Base-by-base conservation (phyloP, 176 grass and related monocot species). In the Pontederia paniculata region DNA sequence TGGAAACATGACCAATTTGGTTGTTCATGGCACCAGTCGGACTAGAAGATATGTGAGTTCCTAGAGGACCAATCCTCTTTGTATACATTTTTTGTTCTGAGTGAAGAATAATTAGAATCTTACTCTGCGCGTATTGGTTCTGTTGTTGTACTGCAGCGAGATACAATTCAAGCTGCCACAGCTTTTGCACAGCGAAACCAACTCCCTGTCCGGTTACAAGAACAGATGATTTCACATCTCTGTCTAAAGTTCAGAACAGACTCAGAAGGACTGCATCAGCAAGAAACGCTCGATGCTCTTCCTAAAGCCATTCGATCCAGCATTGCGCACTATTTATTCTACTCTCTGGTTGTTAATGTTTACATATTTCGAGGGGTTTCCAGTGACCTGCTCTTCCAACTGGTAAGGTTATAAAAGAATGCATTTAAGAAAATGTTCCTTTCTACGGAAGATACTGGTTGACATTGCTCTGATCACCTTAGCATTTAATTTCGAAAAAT, bases 251-350 rank as follows among this genome's bases (percentile, higher is more conserved):
- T 89, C 75, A 81, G 89, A 43, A 95, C 84, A 23, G 84, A 89
- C 57, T 95, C 89, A n/a, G 89, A 95, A 89, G 84, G 89, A 25
- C 84, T 95, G 65, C 84, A 95, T 67, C 89, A 95, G 66, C 84
- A 89, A 70, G 89, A 95, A 69, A 95, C 85, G 0, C 84, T 95
- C 23, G 84, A 95, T 72, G 61, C 58, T 0, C 75, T 95, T 46
- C 89, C 89, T 13, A 95, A 89, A 68, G 89, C 89, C 75, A 95
- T 95, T 56, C 77, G 78, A 63, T 95, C 89, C 14, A 89, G 89
- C 75, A 95, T 95, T 78, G 84, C 89, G 20, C 84, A 89, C 42
- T 74, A 83, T 80, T 55, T 95, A 1, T 95, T 95, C 54, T 84
- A 81, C 19, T 58, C 44, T 57, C 75, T 95, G 16, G 84, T 95